Evolutionary conservation across 2,329 filamentous ascomycete genomes (phyloP).

Genomic region (Tolypocladium album): DNA sequence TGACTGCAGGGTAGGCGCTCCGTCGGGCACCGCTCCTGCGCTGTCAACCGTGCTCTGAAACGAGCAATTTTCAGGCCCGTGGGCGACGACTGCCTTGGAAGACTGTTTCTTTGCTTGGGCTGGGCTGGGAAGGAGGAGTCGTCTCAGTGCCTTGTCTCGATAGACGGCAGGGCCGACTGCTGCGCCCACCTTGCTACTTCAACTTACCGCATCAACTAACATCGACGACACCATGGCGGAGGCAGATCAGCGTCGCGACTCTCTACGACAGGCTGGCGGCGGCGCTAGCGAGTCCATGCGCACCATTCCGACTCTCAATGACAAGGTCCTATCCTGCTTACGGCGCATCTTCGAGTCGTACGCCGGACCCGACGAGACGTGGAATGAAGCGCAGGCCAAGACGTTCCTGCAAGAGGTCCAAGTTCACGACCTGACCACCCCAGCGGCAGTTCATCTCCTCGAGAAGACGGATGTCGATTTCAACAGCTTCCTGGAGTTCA

Average conservation of each 20-base stretch:
- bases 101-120: neutral
- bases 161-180: neutral
- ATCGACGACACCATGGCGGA: neutral
- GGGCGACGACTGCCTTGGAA: neutral
- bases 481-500: conserved; percentile 41
- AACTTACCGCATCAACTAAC: neutral
- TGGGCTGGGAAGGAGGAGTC: neutral
- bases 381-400: conserved; percentile 33
- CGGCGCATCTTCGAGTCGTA: conserved; percentile 35
- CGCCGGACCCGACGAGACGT: conserved; percentile 28
- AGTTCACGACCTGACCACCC: conserved; percentile 23
- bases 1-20: neutral
- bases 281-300: conserved; percentile 31
- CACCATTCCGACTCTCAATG: conserved; percentile 29
- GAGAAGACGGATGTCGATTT: conserved; percentile 30
- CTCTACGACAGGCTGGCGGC: conserved; percentile 34
- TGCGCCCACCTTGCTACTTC: neutral
- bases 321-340: conserved; percentile 29
- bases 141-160: neutral
- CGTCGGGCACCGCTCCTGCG: neutral
- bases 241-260: conserved; percentile 6
- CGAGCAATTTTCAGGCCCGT: neutral
- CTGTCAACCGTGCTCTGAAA: neutral
- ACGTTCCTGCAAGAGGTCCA: conserved; percentile 37
- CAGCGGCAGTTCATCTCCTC: conserved; percentile 14